A percentile compares a stretch with the other conserved stretches of the same genome.
phyloP scores from a whole-genome alignment of 2,329 filamentous ascomycete genomes.

The Dothistroma pini region DNA sequence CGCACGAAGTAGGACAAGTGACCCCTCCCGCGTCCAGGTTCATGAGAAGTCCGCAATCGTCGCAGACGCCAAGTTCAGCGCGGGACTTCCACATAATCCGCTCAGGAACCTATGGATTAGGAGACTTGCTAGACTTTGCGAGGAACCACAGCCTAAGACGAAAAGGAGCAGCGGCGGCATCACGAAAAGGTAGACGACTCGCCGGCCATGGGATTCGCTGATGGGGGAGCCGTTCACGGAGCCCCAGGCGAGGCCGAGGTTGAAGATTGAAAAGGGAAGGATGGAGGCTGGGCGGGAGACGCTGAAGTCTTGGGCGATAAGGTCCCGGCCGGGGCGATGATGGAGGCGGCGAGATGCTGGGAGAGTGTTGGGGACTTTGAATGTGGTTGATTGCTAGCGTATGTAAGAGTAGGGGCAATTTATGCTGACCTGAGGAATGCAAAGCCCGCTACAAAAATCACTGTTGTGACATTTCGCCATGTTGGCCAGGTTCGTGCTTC shows the following conservation, averaged over 20 bases:
- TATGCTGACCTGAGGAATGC: background rate
- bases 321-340: constrained; percentile 22
- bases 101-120: constrained; percentile 64
- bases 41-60: constrained; percentile 24
- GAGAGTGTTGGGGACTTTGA: background rate
- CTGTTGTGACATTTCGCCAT: background rate
- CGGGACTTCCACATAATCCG: constrained; percentile 66
- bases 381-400: background rate
- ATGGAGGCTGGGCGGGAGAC: constrained; percentile 56
- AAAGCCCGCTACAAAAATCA: background rate
- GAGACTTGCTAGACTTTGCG: constrained; percentile 50
- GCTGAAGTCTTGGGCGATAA: constrained; percentile 52
- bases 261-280: constrained; percentile 56
- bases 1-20: too few relatives aligned
- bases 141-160: constrained; percentile 53
- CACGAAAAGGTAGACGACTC: constrained; percentile 49
- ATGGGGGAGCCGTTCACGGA: constrained; percentile 39
- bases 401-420: too few relatives aligned
- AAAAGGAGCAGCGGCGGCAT: constrained; percentile 53
- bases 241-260: constrained; percentile 57
- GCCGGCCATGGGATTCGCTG: constrained; percentile 45
- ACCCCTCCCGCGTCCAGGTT: constrained; percentile 12
- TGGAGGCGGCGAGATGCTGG: constrained; percentile 31
- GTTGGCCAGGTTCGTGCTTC: background rate
- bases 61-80: constrained; percentile 20